phyloP scores from a whole-genome alignment of 305 asterid species.

The Fraxinus xanthoxyloides region DNA sequence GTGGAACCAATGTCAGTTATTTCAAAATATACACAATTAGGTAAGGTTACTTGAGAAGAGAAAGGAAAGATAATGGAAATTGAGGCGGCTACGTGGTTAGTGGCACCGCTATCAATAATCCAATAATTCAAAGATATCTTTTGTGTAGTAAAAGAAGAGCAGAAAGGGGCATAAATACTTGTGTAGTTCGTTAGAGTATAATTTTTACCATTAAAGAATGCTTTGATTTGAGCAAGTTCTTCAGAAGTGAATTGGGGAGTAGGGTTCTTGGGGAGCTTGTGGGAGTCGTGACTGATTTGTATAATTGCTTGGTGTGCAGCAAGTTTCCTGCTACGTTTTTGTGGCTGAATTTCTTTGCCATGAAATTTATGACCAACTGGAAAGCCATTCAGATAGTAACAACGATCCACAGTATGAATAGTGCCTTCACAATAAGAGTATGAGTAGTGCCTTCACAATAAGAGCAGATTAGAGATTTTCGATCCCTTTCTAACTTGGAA shows the following conservation, averaged over 20 bases:
- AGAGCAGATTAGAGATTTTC: background rate
- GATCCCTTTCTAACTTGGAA: background rate
- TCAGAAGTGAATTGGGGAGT: background rate
- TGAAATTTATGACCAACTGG: background rate
- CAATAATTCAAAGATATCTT: background rate
- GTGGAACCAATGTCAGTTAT: background rate
- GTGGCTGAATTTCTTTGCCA: background rate
- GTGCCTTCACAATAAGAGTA: background rate
- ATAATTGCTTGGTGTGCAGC: background rate
- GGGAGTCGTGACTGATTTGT: background rate
- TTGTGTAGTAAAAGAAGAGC: background rate
- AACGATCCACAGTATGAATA: background rate
- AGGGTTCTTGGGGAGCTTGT: background rate
- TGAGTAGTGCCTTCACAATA: background rate
- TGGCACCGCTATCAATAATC: background rate
- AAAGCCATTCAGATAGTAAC: background rate
- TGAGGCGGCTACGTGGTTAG: background rate
- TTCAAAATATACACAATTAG: background rate
- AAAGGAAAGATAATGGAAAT: background rate
- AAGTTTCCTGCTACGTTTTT: background rate
- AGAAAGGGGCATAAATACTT: background rate
- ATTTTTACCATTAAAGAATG: background rate
- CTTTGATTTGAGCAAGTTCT: background rate
- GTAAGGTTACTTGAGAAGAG: background rate
- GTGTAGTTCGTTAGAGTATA: background rate